Evolutionary conservation across 148 eudicot genomes (phyloP).

Genomic region (Rheum nobile): DNA sequence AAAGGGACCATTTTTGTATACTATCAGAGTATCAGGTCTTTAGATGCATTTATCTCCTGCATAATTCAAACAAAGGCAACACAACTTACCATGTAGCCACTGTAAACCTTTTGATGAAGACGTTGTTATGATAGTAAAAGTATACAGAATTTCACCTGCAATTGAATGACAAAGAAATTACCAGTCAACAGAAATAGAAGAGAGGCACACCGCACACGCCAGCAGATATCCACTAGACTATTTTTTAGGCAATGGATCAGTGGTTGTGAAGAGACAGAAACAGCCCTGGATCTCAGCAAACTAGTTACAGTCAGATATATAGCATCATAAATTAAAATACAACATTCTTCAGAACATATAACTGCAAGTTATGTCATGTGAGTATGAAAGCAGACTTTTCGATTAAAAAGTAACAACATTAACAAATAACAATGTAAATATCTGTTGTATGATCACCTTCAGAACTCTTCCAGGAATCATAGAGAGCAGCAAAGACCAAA

Average conservation of each 20-base stretch:
- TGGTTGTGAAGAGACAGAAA: not conserved
- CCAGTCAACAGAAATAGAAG: not conserved
- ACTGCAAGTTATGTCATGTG: not conserved
- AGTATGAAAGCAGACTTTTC: not conserved
- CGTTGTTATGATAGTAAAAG: slow-evolving; percentile 87
- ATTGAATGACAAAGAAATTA: not conserved
- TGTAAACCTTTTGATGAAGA: slow-evolving; percentile 65
- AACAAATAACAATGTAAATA: not conserved
- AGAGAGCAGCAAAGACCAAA: slow-evolving; percentile 89
- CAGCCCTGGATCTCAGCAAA: not conserved
- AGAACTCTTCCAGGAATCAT: slow-evolving; percentile 83
- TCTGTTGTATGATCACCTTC: slow-evolving; percentile 46
- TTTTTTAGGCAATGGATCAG: not conserved
- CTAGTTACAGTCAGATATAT: not conserved
- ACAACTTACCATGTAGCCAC: slow-evolving; percentile 85
- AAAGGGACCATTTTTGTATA: not conserved
- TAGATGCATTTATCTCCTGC: not conserved
- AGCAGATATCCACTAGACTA: not conserved
- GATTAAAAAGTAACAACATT: not conserved
- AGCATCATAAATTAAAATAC: not conserved
- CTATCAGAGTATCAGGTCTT: not conserved
- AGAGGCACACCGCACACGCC: not conserved
- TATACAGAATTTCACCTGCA: slow-evolving; percentile 67
- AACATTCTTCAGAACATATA: not conserved
- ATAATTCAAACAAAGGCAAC: slow-evolving; percentile 7